Evolutionary conservation across 2,329 filamentous ascomycete genomes (phyloP).

Genomic region (Paracamarosporium sp.): DNA sequence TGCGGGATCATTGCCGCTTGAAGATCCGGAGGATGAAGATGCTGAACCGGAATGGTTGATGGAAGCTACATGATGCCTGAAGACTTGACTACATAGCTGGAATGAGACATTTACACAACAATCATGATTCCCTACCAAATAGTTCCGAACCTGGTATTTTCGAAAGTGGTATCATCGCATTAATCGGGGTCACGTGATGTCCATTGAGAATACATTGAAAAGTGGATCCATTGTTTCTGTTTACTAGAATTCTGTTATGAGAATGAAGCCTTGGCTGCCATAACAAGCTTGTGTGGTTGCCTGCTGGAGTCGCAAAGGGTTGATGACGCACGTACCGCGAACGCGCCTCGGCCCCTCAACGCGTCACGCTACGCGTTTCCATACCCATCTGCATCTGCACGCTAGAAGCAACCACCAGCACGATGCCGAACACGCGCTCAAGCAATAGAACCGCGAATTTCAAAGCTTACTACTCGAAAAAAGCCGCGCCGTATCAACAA

Average conservation of each 20-base stretch:
- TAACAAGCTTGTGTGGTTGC: too few species aligned
- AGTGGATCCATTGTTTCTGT: too few species aligned
- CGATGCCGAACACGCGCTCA: constrained; percentile 37
- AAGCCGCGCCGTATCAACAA: constrained; percentile 30
- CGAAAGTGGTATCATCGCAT: background rate
- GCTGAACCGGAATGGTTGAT: constrained; percentile 69
- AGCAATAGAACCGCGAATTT: constrained; percentile 31
- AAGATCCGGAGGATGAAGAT: constrained; percentile 71
- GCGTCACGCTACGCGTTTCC: background rate
- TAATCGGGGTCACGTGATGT: too few species aligned
- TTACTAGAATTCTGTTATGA: too few species aligned
- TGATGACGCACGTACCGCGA: background rate
- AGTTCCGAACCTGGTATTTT: too few species aligned
- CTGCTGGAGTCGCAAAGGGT: background rate
- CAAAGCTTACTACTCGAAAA: constrained; percentile 42
- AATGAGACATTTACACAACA: background rate
- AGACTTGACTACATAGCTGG: constrained; percentile 1
- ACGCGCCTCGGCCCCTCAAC: background rate
- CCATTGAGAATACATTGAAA: too few species aligned
- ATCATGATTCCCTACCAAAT: too few species aligned
- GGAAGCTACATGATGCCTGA: constrained; percentile 28
- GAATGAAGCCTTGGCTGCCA: too few species aligned
- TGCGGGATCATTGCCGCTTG: constrained; percentile 60
- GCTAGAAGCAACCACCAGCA: background rate
- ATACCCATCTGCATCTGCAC: background rate